Conservation (phyloP, 352 stramenopile species). For the Phytophthora sp. region DNA sequence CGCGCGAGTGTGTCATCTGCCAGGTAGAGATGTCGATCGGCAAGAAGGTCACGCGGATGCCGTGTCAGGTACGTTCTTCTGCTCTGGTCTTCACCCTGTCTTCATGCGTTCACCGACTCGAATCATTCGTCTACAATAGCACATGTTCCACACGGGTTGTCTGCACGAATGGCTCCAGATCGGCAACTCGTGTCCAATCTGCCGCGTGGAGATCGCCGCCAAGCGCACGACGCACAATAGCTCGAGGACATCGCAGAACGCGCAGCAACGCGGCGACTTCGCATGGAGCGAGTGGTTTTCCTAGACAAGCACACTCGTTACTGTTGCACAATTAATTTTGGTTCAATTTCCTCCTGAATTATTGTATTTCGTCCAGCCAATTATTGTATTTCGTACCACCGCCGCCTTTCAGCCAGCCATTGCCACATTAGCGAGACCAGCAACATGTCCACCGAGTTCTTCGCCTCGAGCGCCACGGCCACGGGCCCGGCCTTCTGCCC, state of each 20-base stretch:
- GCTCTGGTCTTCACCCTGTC: neutral
- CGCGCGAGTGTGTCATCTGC: constrained; percentile 82
- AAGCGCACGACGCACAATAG: constrained; percentile 44
- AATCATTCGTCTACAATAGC: too few relatives aligned
- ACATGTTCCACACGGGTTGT: constrained; percentile 85
- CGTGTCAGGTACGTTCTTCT: constrained; percentile 53
- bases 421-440: constrained; percentile 12
- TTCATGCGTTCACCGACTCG: too few relatives aligned
- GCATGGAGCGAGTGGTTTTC: constrained; percentile 85
- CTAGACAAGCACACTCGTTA: constrained; percentile 26
- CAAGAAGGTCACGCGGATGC: constrained; percentile 72
- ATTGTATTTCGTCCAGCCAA: neutral
- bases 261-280: constrained; percentile 61
- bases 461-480: constrained; percentile 55
- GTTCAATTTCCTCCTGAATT: neutral
- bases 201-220: constrained; percentile 71
- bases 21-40: constrained; percentile 80
- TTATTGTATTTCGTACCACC: neutral
- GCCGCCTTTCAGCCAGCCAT: constrained; percentile 27
- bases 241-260: constrained; percentile 32
- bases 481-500: constrained; percentile 88
- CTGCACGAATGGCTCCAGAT: constrained; percentile 85
- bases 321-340: constrained; percentile 24
- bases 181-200: constrained; percentile 86
- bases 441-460: constrained; percentile 74